Evolutionary conservation across 2,329 filamentous ascomycete genomes (phyloP).

Genomic region (Dryadomyces sulphureus): DNA sequence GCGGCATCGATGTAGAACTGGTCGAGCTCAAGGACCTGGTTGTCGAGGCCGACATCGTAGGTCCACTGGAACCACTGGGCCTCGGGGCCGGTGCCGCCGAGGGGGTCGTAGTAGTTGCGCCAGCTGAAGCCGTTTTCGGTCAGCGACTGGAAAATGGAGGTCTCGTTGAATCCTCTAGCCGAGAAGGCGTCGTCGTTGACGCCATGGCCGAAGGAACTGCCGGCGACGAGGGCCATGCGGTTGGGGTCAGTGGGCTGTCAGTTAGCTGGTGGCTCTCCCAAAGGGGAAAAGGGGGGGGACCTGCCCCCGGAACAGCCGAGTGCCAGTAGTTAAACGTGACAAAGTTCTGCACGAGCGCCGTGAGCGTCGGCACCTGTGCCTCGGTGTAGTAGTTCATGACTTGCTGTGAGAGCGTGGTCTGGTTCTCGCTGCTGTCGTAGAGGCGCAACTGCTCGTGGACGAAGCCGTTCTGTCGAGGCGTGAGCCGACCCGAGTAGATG

Average conservation of each 20-base stretch:
- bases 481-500: slow-evolving; percentile 9
- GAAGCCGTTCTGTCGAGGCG: slow-evolving; percentile 18
- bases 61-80: slow-evolving; percentile 29
- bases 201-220: slow-evolving; percentile 17
- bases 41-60: slow-evolving; percentile 17
- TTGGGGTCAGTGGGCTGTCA: slow-evolving; percentile 27
- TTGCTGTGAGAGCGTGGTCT: slow-evolving; percentile 19
- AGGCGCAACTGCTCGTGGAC: slow-evolving; percentile 23
- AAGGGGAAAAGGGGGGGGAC: neutral
- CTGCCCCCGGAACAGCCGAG: slow-evolving; percentile 23
- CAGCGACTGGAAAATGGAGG: slow-evolving; percentile 25
- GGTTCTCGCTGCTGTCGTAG: slow-evolving; percentile 18
- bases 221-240: slow-evolving; percentile 18
- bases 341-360: slow-evolving; percentile 24
- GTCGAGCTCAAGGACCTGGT: slow-evolving; percentile 16
- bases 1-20: slow-evolving; percentile 29
- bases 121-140: slow-evolving; percentile 24
- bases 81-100: slow-evolving; percentile 22
- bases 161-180: slow-evolving; percentile 15
- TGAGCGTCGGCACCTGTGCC: slow-evolving; percentile 24
- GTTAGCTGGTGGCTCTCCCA: neutral
- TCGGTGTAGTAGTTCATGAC: slow-evolving; percentile 30
- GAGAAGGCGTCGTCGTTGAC: slow-evolving; percentile 14
- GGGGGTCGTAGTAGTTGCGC: slow-evolving; percentile 27
- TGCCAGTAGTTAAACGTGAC: slow-evolving; percentile 30